Conservation (phyloP, 2,329 filamentous ascomycete genomes). For the Verticillium nubilum region DNA sequence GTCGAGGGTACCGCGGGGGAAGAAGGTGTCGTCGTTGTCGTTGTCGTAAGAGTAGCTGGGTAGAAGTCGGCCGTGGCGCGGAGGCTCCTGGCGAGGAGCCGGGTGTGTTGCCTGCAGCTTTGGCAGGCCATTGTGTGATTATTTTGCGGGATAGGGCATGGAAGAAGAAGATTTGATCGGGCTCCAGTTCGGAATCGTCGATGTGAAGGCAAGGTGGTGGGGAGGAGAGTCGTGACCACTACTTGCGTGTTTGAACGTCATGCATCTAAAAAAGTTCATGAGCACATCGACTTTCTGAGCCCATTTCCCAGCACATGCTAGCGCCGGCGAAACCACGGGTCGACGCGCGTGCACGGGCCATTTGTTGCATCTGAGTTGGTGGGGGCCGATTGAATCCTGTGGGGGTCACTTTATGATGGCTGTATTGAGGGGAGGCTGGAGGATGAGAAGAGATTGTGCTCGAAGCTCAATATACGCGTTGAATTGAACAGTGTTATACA, state of each 20-base stretch:
- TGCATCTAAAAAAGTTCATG: conserved; percentile 11
- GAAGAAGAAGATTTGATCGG: neutral
- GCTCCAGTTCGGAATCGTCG: neutral
- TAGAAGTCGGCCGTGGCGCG: conserved; percentile 9
- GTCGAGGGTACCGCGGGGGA: conserved; percentile 8
- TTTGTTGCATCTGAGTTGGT: too few relatives aligned
- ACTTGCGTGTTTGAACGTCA: conserved; percentile 12
- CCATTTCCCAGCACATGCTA: conserved; percentile 3
- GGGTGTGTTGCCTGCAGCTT: conserved; percentile 40
- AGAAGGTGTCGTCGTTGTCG: neutral
- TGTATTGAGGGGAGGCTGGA: too few relatives aligned
- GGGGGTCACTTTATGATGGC: neutral
- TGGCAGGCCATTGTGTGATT: conserved; percentile 39
- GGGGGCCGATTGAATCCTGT: neutral
- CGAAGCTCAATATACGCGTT: too few relatives aligned
- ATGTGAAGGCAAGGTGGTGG: neutral
- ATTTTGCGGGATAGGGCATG: neutral
- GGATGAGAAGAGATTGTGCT: too few relatives aligned
- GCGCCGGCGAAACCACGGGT: conserved; percentile 12
- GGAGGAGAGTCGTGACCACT: neutral
- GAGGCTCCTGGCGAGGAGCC: conserved; percentile 26
- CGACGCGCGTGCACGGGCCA: neutral
- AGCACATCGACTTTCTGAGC: conserved; percentile 10
- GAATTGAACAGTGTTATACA: neutral
- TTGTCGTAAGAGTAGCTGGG: conserved; percentile 5